A percentile compares a stretch with the other conserved stretches of the same genome.
phyloP scores from a whole-genome alignment of 306 rosid species.

The Prunus kanzakura region DNA sequence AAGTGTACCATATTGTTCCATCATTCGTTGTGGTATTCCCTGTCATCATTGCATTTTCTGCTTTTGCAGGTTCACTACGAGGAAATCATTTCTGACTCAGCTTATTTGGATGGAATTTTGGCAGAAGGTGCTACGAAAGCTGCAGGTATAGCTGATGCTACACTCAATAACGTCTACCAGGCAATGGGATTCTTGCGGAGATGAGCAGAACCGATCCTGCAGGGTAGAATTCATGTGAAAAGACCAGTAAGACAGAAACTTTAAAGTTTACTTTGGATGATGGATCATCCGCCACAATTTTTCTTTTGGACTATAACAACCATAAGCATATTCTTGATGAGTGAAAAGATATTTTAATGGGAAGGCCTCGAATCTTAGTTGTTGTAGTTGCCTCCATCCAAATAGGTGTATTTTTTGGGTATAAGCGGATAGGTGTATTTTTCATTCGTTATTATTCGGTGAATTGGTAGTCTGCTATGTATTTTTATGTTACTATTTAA shows the following conservation, averaged over 20 bases:
- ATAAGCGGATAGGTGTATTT: conserved; percentile 10
- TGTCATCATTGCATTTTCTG: neutral
- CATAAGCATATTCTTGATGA: conserved; percentile 32
- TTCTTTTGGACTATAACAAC: conserved; percentile 31
- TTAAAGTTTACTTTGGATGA: conserved; percentile 40
- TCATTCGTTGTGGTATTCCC: conserved; percentile 11
- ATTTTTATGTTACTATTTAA: neutral
- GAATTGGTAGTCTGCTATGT: conserved; percentile 4
- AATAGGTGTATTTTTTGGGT: conserved; percentile 8
- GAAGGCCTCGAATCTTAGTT: conserved; percentile 30
- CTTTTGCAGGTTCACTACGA: conserved; percentile 72
- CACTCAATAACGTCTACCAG: conserved; percentile 74
- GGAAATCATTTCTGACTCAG: conserved; percentile 76
- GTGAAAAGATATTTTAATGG: conserved; percentile 27
- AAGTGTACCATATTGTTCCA: neutral
- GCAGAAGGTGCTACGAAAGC: conserved; percentile 81
- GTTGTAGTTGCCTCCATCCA: conserved; percentile 17
- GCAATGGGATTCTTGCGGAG: conserved; percentile 89
- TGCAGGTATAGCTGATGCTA: conserved; percentile 67
- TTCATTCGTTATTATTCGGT: conserved; percentile 1
- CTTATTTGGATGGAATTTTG: conserved; percentile 77
- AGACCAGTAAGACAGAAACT: conserved; percentile 35
- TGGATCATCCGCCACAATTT: conserved; percentile 26
- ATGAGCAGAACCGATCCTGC: conserved; percentile 37
- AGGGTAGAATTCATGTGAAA: conserved; percentile 24